Percentiles rank a stretch among this genome's conserved stretches.
Conservation (phyloP, 768 basidiomycete species). For the Mycena haematopus region DNA sequence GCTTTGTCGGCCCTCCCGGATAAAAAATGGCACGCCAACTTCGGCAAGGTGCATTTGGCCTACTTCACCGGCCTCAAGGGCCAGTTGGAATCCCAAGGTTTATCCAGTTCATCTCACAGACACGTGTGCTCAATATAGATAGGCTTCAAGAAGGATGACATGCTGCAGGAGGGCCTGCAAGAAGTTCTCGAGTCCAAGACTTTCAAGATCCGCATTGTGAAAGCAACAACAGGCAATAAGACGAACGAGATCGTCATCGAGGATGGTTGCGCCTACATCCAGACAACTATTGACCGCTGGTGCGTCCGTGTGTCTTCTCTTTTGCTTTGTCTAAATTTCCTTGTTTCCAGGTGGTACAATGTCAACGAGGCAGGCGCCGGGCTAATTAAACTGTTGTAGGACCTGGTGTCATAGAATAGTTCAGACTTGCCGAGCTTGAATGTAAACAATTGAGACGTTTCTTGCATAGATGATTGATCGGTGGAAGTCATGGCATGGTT, state of each 20-base stretch:
- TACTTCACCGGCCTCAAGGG: conserved; percentile 36
- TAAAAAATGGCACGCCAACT: conserved; percentile 5
- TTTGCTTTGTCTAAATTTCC: no score
- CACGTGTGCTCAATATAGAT: no score
- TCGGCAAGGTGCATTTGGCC: conserved; percentile 1
- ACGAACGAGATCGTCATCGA: conserved; percentile 42
- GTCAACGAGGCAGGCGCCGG: conserved; percentile 29
- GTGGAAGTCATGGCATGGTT: no score
- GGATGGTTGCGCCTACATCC: conserved; percentile 42
- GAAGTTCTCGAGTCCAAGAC: conserved; percentile 42
- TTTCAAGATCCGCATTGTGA: conserved; percentile 44
- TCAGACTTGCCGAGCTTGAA: no score
- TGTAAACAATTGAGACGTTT: no score
- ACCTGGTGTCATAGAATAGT: neutral
- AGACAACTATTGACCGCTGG: conserved; percentile 18
- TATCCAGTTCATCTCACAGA: no score
- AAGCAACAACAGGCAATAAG: conserved; percentile 32
- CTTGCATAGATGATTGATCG: no score
- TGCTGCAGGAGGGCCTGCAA: conserved; percentile 47
- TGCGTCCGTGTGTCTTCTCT: no score
- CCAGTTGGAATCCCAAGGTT: conserved; percentile 35
- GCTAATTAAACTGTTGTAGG: conserved; percentile 35
- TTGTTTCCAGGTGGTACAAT: conserved; percentile 27
- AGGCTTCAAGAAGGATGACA: conserved; percentile 45
- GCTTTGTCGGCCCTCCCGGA: conserved; percentile 23